Evolutionary conservation across 306 rosid genomes (phyloP).

Genomic region (Medicago lupulina): DNA sequence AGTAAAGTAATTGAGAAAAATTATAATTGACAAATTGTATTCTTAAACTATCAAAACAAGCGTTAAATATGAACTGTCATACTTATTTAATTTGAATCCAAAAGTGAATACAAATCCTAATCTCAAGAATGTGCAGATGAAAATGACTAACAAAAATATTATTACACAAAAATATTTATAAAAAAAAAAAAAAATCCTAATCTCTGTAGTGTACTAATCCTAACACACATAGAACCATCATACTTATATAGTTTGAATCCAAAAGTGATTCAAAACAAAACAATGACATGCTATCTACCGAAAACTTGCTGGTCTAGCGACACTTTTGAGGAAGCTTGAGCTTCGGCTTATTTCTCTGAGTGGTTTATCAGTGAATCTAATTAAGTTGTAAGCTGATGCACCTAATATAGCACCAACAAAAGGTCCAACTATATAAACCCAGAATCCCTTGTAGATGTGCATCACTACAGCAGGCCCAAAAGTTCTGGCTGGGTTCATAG

Average conservation of each 20-base stretch:
- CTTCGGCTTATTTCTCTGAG: conserved; percentile 48
- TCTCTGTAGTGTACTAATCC: background rate
- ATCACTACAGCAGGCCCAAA: conserved; percentile 69
- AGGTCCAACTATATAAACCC: conserved; percentile 63
- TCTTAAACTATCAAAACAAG: too few relatives aligned
- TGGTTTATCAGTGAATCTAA: conserved; percentile 63
- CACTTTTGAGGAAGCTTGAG: conserved; percentile 45
- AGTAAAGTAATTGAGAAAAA: too few relatives aligned
- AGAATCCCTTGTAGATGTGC: conserved; percentile 50
- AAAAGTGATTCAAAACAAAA: background rate
- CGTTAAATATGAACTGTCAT: too few relatives aligned
- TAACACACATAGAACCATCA: background rate
- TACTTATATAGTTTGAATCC: background rate
- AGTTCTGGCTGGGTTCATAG: conserved; percentile 82
- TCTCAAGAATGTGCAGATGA: background rate
- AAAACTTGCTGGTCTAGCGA: conserved; percentile 37
- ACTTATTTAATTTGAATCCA: too few relatives aligned
- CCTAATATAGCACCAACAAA: conserved; percentile 59
- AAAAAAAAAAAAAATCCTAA: background rate
- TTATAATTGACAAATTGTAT: too few relatives aligned
- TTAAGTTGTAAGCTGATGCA: conserved; percentile 53
- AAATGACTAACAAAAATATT: background rate
- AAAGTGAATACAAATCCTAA: too few relatives aligned
- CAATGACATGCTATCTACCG: background rate
- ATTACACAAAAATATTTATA: background rate